Evolutionary conservation across 2,329 filamentous ascomycete genomes (phyloP).

Genomic region (Colletotrichum phormii): DNA sequence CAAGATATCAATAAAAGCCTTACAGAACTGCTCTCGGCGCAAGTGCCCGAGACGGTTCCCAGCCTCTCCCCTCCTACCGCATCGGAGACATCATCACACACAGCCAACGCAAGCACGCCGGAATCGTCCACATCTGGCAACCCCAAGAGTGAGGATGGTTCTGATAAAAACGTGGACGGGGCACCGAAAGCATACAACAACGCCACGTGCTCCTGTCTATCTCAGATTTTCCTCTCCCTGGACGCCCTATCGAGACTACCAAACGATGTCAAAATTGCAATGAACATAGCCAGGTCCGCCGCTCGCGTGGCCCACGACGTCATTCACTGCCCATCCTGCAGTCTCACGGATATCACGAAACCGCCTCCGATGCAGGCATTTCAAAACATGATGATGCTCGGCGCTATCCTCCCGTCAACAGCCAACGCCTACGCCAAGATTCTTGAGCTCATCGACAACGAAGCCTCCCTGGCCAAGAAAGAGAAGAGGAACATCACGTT

Average conservation of each 20-base stretch:
- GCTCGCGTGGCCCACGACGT: slow-evolving; percentile 62
- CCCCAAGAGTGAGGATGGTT: background rate
- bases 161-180: background rate
- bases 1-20: slow-evolving; percentile 42
- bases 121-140: slow-evolving; percentile 18
- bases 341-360: slow-evolving; percentile 48
- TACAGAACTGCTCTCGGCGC: slow-evolving; percentile 21
- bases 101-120: slow-evolving; percentile 8
- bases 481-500: slow-evolving; percentile 58
- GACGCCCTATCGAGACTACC: slow-evolving; percentile 62
- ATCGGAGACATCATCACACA: slow-evolving; percentile 25
- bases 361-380: slow-evolving; percentile 60
- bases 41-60: slow-evolving; percentile 16
- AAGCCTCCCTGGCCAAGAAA: slow-evolving; percentile 56
- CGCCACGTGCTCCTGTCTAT: slow-evolving; percentile 59
- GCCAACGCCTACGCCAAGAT: slow-evolving; percentile 69
- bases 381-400: slow-evolving; percentile 70
- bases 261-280: slow-evolving; percentile 56
- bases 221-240: slow-evolving; percentile 62
- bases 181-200: slow-evolving; percentile 29
- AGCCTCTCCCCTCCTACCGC: slow-evolving; percentile 11
- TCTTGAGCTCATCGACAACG: slow-evolving; percentile 65
- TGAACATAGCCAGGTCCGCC: slow-evolving; percentile 60
- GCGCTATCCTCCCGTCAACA: slow-evolving; percentile 67
- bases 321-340: slow-evolving; percentile 64